Base-by-base conservation (phyloP, 2,329 filamentous ascomycete genomes). In the Calycina herbarum region DNA sequence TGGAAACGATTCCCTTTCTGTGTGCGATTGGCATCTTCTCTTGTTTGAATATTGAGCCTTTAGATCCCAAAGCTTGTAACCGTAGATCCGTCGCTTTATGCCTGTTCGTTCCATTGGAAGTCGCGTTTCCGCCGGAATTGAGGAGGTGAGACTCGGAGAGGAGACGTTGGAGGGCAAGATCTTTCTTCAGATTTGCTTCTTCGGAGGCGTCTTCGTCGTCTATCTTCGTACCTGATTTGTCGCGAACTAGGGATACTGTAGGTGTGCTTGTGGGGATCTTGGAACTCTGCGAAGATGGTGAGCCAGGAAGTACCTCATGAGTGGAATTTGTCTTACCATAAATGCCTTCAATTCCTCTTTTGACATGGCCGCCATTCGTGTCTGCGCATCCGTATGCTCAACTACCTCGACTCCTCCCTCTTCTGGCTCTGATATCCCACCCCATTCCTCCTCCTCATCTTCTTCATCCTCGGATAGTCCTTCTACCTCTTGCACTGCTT, bases 141-240 rank as follows among this genome's bases (percentile, higher is more conserved):
- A 98, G 87, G 67, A 98, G 89, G 78, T 97, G 93, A 0, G 94
- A 97, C 82, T 99, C 95, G 71, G 89, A 85, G 65, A 99, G 87
- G 51, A 99, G 87, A 58, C 93, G 89, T 77, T 97, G 94, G 15
- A 99, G 87, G 48, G 92, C 94, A 63, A 97, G 87, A 77, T 98
- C 95, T 77, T 97, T 94, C 76, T 94, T 93, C 20, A 98, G 84
- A 68, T 96, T 90, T 11, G 81, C 77, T 29, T 82, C 77, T 75
- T 90, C 88, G 20, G 85, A 85, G 69, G 83, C 83, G 61, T 84
- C 84, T 74, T 89, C 85, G 35, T 82, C 78, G 42, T 72, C 72
- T 64, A 73, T 77, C 65, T 70, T 72, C 24, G 62, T 61, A 10
- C 67, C 65, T n/a, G 57, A 65, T 57, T 69, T 69, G 10, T 68